These are phyloP conservation scores for Eustoma russellianum DNA, from an alignment of 257 asterid genomes.

Conservation along the genomic window DNA sequence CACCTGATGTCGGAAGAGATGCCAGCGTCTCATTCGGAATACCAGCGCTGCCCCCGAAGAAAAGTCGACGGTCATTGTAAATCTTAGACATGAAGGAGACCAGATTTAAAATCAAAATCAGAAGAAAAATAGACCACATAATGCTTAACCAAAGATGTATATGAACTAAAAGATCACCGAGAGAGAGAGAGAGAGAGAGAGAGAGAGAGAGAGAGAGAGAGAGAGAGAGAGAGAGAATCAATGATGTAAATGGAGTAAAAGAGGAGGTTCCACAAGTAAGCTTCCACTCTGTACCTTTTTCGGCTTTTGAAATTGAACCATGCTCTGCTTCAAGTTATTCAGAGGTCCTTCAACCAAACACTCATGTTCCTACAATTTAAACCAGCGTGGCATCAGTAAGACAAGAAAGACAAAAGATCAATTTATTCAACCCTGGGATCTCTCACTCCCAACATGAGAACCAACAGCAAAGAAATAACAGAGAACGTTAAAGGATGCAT, in stretches of 20 bases:
- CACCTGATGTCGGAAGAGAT: conserved; percentile 39
- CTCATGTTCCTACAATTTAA: conserved; percentile 64
- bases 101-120: too few species aligned
- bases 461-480: conserved; percentile 3
- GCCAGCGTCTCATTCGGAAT: conserved; percentile 66
- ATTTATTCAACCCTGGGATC: background rate
- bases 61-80: conserved; percentile 81
- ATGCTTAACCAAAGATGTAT: too few species aligned
- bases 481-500: background rate
- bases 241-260: conserved; percentile 2
- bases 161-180: too few species aligned
- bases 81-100: conserved; percentile 47
- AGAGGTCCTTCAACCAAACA: conserved; percentile 99
- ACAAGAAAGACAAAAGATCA: background rate
- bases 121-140: too few species aligned
- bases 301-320: conserved; percentile 99
- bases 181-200: too few species aligned
- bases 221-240: conserved; percentile 1
- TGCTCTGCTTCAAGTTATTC: conserved; percentile 93
- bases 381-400: conserved; percentile 11
- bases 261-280: background rate
- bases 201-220: background rate
- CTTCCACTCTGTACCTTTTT: conserved; percentile 47
- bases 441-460: background rate
- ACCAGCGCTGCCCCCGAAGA: conserved; percentile 91